Evolutionary conservation across 2,329 filamentous ascomycete species (phyloP), one percentile per base, ranked within the genome.

Genomic region (Colletotrichum gigasporum): DNA sequence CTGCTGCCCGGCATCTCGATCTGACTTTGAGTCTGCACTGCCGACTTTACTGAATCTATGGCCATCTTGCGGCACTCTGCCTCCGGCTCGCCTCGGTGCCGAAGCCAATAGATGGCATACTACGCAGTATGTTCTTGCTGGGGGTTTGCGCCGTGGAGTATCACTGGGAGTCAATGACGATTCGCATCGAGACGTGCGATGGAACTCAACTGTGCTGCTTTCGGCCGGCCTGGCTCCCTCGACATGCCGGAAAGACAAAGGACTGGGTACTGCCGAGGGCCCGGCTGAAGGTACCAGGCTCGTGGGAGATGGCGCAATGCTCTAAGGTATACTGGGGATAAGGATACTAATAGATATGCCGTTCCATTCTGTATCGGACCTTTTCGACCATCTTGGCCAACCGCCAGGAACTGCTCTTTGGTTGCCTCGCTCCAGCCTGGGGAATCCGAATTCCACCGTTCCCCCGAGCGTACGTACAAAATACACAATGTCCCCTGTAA

Each of bases 1-100:
- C 44, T 28, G 14, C 34, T 39, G 42, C 20, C 48, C 34, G 48
- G 32, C 48, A 37, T 32, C 35, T 30, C 30, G n/a, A 55, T 54
- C 35, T 26, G 32, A 65, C 56, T 61, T 65, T 50, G 32, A 48
- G 48, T 28, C 42, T 51, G 56, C 62, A 35, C 42, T 44, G 48
- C 56, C 48, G 42, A 55, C 56, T 44, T 44, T 48, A 30, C 16
- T 16, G 28, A 34, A 37, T 37, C n/a, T 35, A 24, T 24, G 10
- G 20, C 48, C 22, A 35, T 50, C 26, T 47, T 37, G n/a, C 55
- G 60, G 55, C 57, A 55, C 28, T 39, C 16, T 44, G 12, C 44
- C 34, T 44, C 48, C 56, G 56, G 56, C 56, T 44, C 28, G 34
- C 42, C 41, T 30, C 20, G 28, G 5, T 37, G 20, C 41, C 26